A percentile compares a stretch with the other conserved stretches of the same genome.
These are phyloP conservation scores for Botryotinia calthae DNA, from an alignment of 2,329 filamentous ascomycete species.

Conservation along the genomic window DNA sequence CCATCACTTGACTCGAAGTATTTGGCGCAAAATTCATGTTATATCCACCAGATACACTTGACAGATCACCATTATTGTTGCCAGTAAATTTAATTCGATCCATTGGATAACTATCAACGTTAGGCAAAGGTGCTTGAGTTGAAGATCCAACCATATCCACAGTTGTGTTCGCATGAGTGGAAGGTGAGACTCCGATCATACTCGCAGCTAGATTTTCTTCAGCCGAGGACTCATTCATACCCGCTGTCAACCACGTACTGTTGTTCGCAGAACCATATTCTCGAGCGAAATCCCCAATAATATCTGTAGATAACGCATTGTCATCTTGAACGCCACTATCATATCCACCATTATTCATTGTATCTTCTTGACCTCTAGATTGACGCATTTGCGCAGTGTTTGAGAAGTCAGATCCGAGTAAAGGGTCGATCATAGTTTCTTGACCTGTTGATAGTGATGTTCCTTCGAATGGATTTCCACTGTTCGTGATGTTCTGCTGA, in stretches of 20 bases:
- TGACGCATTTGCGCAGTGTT: not conserved
- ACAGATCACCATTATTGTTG: not conserved
- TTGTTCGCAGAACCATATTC: not conserved
- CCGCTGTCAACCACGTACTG: not conserved
- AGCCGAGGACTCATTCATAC: not conserved
- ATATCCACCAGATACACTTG: not conserved
- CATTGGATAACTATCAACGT: not conserved
- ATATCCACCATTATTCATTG: not conserved
- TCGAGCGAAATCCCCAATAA: not conserved
- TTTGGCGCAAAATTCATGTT: not conserved
- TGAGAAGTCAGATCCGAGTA: not conserved
- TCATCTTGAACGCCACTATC: not conserved
- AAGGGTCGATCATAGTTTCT: accelerated
- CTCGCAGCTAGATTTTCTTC: not conserved
- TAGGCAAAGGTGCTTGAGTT: not conserved
- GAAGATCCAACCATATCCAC: not conserved
- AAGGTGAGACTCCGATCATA: not conserved
- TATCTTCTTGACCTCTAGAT: not conserved
- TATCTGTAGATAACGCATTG: not conserved
- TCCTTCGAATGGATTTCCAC: not conserved
- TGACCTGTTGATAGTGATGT: not conserved
- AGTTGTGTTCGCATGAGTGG: not conserved
- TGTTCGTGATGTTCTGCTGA: not conserved
- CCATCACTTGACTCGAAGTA: not conserved
- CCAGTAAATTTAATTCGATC: not conserved